Evolutionary conservation across 805 yeast species (phyloP).

Genomic region (Barnettozyma botsteinii): DNA sequence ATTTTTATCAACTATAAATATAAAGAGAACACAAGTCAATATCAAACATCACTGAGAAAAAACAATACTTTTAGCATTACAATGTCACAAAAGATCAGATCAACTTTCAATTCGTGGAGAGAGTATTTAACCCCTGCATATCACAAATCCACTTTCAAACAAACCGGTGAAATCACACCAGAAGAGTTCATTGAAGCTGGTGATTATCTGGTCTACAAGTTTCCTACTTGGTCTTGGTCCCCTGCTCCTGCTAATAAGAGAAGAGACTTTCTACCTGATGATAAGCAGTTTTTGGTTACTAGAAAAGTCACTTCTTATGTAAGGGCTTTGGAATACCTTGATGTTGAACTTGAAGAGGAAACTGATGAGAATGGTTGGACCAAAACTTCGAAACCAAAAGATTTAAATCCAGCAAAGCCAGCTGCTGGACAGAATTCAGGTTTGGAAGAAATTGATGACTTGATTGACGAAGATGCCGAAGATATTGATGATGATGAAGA

Average conservation of each 20-base stretch:
- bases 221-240: slow-evolving; percentile 97
- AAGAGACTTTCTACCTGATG: slow-evolving; percentile 73
- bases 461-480: slow-evolving; percentile 23
- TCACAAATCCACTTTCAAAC: slow-evolving; percentile 76
- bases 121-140: slow-evolving; percentile 91
- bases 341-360: slow-evolving; percentile 34
- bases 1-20: too few relatives aligned
- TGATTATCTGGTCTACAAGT: slow-evolving; percentile 82
- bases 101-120: slow-evolving; percentile 75
- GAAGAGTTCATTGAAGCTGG: slow-evolving; percentile 95
- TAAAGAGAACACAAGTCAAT: too few relatives aligned
- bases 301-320: slow-evolving; percentile 82
- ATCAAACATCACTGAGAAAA: too few relatives aligned
- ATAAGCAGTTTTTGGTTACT: slow-evolving; percentile 84
- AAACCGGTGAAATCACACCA: slow-evolving; percentile 91
- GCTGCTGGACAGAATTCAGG: slow-evolving; percentile 13
- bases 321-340: slow-evolving; percentile 54
- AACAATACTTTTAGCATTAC: too few relatives aligned
- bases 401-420: slow-evolving; percentile 3
- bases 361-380: slow-evolving; percentile 57
- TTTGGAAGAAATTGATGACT: slow-evolving; percentile 40
- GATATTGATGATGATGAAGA: slow-evolving; percentile 44
- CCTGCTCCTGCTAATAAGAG: slow-evolving; percentile 47
- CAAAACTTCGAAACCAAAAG: slow-evolving; percentile 28
- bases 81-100: slow-evolving; percentile 39